A percentile compares a stretch with the other conserved stretches of the same genome.
These are phyloP conservation scores for Gynostemma pentaphyllum DNA, from an alignment of 306 rosid genomes.

Conservation along the genomic window DNA sequence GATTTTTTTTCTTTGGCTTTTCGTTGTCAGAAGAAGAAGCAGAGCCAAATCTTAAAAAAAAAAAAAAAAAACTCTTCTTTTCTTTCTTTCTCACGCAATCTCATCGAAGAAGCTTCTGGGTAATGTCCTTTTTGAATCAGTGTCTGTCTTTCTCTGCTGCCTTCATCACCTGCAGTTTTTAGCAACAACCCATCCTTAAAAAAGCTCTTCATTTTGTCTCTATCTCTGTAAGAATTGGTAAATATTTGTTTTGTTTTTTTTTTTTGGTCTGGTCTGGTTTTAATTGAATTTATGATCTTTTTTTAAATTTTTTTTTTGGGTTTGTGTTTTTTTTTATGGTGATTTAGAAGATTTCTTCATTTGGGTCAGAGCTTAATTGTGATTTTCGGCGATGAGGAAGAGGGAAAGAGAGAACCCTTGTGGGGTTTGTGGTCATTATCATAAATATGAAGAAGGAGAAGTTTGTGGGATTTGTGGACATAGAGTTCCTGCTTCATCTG, in stretches of 20 bases:
- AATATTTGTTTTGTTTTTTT: background rate
- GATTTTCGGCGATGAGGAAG: constrained; percentile 57
- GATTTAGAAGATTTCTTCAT: constrained; percentile 12
- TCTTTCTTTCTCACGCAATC: constrained; percentile 16
- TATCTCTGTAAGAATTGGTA: background rate
- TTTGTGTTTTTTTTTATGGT: constrained; percentile 4
- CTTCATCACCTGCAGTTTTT: background rate
- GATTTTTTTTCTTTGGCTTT: background rate
- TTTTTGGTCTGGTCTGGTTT: background rate
- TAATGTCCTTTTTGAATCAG: constrained; percentile 12
- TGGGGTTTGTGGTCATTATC: constrained; percentile 95
- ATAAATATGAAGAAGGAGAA: constrained; percentile 94
- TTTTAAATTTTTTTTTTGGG: background rate
- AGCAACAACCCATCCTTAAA: background rate
- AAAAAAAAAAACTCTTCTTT: background rate
- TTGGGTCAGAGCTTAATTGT: constrained; percentile 26
- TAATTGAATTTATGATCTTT: background rate
- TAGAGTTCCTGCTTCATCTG: constrained; percentile 63
- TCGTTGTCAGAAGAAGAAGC: background rate
- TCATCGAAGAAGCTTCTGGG: constrained; percentile 13
- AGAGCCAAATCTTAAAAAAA: background rate
- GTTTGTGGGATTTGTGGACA: constrained; percentile 96
- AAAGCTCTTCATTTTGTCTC: background rate
- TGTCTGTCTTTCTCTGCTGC: background rate
- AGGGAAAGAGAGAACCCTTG: constrained; percentile 99